Percentiles rank a stretch among this genome's conserved stretches.
Evolutionary conservation across 179 eudicot genomes (phyloP).

Genomic region (Carnegiea gigantea): DNA sequence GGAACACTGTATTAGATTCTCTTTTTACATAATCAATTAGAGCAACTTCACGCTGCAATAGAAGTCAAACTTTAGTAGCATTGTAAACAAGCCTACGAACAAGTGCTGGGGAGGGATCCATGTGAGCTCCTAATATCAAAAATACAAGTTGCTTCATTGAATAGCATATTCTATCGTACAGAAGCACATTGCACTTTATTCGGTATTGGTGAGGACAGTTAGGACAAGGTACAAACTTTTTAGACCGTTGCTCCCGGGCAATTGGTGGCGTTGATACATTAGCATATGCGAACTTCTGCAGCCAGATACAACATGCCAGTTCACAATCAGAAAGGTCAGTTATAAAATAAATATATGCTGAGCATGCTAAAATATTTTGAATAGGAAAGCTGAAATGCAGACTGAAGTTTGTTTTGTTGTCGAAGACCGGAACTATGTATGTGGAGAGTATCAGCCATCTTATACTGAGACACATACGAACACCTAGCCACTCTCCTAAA

Average conservation of each 20-base stretch:
- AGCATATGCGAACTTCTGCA: slow-evolving; percentile 10
- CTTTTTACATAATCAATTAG: not conserved
- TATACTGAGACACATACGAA: not conserved
- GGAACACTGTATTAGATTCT: not conserved
- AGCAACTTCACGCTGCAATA: not conserved
- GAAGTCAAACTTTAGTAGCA: slow-evolving; percentile 10
- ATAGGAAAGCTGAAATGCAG: slow-evolving; percentile 16
- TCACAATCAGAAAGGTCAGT: not conserved
- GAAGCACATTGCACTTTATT: slow-evolving; percentile 13
- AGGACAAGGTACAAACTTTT: not conserved
- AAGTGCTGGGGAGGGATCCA: slow-evolving; percentile 1
- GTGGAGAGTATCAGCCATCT: not conserved
- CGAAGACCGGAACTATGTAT: not conserved
- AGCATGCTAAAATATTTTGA: slow-evolving; percentile 1
- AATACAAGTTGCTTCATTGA: slow-evolving; percentile 20
- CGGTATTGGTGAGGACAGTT: not conserved
- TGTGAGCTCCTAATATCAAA: slow-evolving; percentile 21
- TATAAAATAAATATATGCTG: not conserved
- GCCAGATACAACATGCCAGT: slow-evolving; percentile 16
- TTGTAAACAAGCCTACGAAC: not conserved
- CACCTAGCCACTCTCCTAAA: not conserved
- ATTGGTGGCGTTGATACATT: not conserved
- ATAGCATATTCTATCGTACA: slow-evolving; percentile 22
- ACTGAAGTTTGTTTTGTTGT: slow-evolving; percentile 2
- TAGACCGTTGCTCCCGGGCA: not conserved